Conservation (phyloP, 495 filamentous ascomycete genomes). For the Halenospora varia region DNA sequence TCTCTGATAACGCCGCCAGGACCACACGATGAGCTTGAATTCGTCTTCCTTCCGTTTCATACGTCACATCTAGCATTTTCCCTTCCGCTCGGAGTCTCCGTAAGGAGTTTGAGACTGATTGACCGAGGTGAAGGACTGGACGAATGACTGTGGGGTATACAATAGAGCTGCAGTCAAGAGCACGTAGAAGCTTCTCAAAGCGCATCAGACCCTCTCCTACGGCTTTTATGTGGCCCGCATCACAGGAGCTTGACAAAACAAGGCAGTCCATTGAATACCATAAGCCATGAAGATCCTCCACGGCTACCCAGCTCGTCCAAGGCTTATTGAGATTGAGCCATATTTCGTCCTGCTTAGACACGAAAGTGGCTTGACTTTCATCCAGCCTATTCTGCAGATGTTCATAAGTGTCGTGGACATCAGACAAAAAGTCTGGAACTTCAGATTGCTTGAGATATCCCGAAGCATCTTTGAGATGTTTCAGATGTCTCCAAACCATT, state of each 20-base stretch:
- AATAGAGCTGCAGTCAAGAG: constrained; percentile 22
- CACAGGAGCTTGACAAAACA: constrained; percentile 23
- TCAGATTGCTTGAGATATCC: constrained; percentile 6
- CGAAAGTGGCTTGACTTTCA: constrained; percentile 2
- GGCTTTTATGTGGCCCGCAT: constrained; percentile 18
- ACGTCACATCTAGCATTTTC: constrained; percentile 25
- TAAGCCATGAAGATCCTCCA: constrained; percentile 14
- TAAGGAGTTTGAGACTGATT: constrained; percentile 8
- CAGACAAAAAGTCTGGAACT: constrained; percentile 23
- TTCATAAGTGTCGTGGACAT: constrained; percentile 24
- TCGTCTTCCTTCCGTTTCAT: constrained; percentile 16
- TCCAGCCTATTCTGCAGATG: constrained; percentile 21
- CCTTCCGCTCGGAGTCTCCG: constrained; percentile 15
- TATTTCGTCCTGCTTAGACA: constrained; percentile 8
- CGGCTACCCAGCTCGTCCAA: background rate
- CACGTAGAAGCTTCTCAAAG: constrained; percentile 25
- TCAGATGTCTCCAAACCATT: constrained; percentile 25
- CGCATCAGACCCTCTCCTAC: constrained; percentile 23
- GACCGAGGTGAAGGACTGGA: background rate
- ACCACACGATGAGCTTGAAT: constrained; percentile 25
- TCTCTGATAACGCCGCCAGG: constrained; percentile 22
- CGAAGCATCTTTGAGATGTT: constrained; percentile 13
- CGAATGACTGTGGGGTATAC: constrained; percentile 19
- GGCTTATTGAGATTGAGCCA: constrained; percentile 28
- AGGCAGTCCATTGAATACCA: constrained; percentile 19